Evolutionary conservation across 371 early-diverging fungal species (phyloP).

Genomic region (Mucor indicus): DNA sequence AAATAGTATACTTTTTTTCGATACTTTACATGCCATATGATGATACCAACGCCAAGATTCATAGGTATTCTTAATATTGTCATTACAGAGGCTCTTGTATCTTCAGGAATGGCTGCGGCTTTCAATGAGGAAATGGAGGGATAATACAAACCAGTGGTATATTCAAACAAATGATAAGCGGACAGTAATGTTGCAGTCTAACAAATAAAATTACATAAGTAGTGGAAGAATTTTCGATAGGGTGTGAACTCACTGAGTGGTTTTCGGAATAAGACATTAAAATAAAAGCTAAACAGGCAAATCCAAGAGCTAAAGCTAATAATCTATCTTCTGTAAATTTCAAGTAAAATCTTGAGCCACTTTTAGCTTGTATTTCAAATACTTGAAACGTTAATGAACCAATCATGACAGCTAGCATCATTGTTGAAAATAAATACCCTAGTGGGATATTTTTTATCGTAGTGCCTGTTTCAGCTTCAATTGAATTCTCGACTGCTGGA

Average conservation of each 20-base stretch:
- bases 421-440: slow-evolving; percentile 66
- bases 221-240: background rate
- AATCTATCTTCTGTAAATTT: slow-evolving; percentile 24
- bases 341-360: slow-evolving; percentile 1
- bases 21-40: slow-evolving; percentile 65
- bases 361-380: slow-evolving; percentile 25
- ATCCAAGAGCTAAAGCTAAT: slow-evolving; percentile 24
- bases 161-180: slow-evolving; percentile 59
- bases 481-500: slow-evolving; percentile 60
- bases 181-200: slow-evolving; percentile 15
- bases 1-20: too few species aligned
- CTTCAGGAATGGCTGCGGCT: slow-evolving; percentile 73
- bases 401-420: slow-evolving; percentile 76
- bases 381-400: slow-evolving; percentile 65
- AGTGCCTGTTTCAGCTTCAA: slow-evolving; percentile 1
- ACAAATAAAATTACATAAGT: too few species aligned
- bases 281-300: slow-evolving; percentile 38
- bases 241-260: slow-evolving; percentile 34
- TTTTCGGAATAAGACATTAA: slow-evolving; percentile 29
- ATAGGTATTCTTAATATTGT: slow-evolving; percentile 74
- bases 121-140: slow-evolving; percentile 69
- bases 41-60: slow-evolving; percentile 69
- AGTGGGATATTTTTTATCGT: slow-evolving; percentile 44
- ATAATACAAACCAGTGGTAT: slow-evolving; percentile 74
- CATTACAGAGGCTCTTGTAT: slow-evolving; percentile 72